Evolutionary conservation across 2,329 filamentous ascomycete species (phyloP), one percentile per base, ranked within the genome.

Genomic region (Cordyceps farinosa): DNA sequence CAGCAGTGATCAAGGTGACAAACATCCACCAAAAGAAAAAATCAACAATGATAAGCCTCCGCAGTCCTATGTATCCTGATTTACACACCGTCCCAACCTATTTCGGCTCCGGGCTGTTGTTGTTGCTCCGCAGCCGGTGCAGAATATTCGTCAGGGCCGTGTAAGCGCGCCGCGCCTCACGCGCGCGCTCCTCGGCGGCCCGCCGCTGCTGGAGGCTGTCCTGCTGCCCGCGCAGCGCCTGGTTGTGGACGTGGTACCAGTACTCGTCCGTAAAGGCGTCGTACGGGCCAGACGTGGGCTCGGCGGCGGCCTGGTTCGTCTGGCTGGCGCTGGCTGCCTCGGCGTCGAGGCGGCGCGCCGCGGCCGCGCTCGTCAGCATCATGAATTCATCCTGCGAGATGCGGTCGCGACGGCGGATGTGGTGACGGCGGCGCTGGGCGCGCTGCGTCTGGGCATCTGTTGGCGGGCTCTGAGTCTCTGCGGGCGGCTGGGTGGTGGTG

Each of bases 91-190:
- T 15, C 15, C 10, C 13, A 38, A 22, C 3, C 45, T 48, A 48
- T 11, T 48, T 48, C 29, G 6, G n/a, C 22, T 48, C 45, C 10
- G 45, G 45, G 8, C 27, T 48, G 22, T 48, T 45, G n/a, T 22
- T 45, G 17, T 45, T 30, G 27, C 27, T 48, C n/a, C 27, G n/a
- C 22, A 48, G 45, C 13, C 45, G 45, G 9, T 48, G 45, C 34
- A 61, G 47, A 4, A 42, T 32, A 22, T 40, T 44, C 7, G 58
- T 47, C 48, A 53, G 48, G 34, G 48, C 50, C 36, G 48, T 61
- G 58, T 50, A 53, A 38, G 52, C 52, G 48, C 58, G 34, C 58
- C 47, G 30, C 34, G 58, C 34, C n/a, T 61, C 48, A 15, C 3
- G 9, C n/a, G 29, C 45, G n/a, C 45, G 45, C 45, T 48, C 45